These are phyloP conservation scores for baker's yeast (Saccharomyces cerevisiae) DNA, from an alignment of 805 yeast species.

Conservation along the genomic window DNA sequence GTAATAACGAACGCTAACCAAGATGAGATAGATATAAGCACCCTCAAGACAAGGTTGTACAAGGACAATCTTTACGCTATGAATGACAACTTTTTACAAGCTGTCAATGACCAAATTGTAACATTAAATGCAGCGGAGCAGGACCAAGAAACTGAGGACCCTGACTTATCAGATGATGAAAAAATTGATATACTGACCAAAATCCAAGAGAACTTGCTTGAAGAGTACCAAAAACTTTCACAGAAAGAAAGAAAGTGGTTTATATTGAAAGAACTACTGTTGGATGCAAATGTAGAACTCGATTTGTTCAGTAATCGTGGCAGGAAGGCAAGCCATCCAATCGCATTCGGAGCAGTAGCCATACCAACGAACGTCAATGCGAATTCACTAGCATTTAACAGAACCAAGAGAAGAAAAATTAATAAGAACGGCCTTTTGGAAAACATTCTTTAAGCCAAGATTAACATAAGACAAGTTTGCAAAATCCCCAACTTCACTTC, in stretches of 20 bases:
- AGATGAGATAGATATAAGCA: constrained; percentile 17
- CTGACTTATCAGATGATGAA: constrained; percentile 6
- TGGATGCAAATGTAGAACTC: constrained; percentile 28
- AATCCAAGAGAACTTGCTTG: constrained; percentile 14
- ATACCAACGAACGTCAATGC: constrained; percentile 13
- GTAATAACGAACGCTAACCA: constrained; percentile 3
- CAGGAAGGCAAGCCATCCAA: constrained; percentile 2
- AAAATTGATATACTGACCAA: constrained; percentile 16
- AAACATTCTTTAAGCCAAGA: not conserved
- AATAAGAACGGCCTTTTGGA: not conserved
- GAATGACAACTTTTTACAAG: constrained; percentile 22
- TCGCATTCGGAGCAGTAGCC: constrained; percentile 10
- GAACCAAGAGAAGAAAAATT: constrained; percentile 10
- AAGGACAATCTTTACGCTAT: constrained; percentile 21
- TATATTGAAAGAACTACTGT: constrained; percentile 22
- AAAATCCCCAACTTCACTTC: not conserved
- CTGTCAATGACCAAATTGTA: constrained; percentile 7
- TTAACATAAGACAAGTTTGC: not conserved
- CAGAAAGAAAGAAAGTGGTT: constrained; percentile 28
- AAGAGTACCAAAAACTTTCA: constrained; percentile 14
- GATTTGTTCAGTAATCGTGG: constrained; percentile 21
- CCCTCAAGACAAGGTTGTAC: constrained; percentile 19
- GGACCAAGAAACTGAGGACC: not conserved
- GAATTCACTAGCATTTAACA: constrained; percentile 14
- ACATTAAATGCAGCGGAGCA: constrained; percentile 1